Evolutionary conservation across 345 rosid genomes (phyloP), one percentile per base, ranked within the genome.

Genomic region (sweet orange (Citrus sinensis)): DNA sequence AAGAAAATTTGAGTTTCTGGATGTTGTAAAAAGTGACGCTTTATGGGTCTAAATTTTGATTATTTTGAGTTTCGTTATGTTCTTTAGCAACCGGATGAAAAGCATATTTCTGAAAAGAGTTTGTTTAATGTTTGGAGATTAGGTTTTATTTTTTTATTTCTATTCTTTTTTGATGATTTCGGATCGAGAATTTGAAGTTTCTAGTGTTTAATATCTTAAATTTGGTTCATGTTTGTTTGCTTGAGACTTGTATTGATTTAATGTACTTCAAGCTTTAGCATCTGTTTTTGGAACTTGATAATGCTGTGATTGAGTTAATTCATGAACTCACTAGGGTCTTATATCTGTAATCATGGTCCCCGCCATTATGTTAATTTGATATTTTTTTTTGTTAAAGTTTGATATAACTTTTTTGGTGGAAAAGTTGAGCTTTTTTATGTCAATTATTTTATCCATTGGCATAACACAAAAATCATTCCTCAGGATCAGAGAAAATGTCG

Each of bases 281-380:
- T 81, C 63, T 25, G 71, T 77, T 64, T 39, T 30, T 60, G 79
- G 81, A 84, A 79, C 85, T 84, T 82, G 81, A 73, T 81, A 86
- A 85, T 79, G 85, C 83, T 73, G 84, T 58, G 34, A n/a, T 6
- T 22, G 13, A 24, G 54, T 11, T 37, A 37, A n/a, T 34, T n/a
- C 30, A 58, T 59, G 51, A 35, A 73, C 8, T 73, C 84, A 79
- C 77, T 82, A 74, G 73, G 80, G 86, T 87, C 87, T 83, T 83
- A 84, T 87, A 85, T 85, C 90, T 80, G 37, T 66, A 76, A 75
- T 78, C 74, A 80, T 83, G 93, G 92, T 83, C 98, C 95, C 97
- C 88, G 83, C 91, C 88, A 88, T 82, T 87, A 80, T 13, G 83
- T 73, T 83, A 72, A 73, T 78, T 73, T 77, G 87, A 84, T 79